Evolutionary conservation across 371 early-diverging fungal species (phyloP), one percentile per base, ranked within the genome.

Genomic region (Rhizopus arrhizus): DNA sequence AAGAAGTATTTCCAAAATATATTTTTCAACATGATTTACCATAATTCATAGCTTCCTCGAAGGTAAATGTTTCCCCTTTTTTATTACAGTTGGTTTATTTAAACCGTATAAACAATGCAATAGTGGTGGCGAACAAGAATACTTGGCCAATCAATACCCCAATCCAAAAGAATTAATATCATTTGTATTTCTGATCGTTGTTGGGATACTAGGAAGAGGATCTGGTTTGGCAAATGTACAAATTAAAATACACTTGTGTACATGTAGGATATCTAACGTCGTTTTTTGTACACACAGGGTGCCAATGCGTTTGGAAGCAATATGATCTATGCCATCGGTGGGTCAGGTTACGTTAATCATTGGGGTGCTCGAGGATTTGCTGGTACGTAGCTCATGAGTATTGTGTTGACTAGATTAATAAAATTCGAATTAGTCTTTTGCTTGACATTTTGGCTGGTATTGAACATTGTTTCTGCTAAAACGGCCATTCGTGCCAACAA

Each of bases 51-150:
- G 47, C 54, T 54, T 43, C 53, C 54, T 15, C 36, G 41, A 54
- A 66, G 50, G 59, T 64, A 53, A 47, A 22, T 4, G 5, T 29
- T 3, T 38, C n/a, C n/a, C n/a, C n/a, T n/a, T n/a, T n/a, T n/a
- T n/a, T n/a, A n/a, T n/a, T n/a, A n/a, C n/a, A n/a, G n/a, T n/a
- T n/a, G n/a, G n/a, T n/a, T n/a, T n/a, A n/a, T n/a, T n/a, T n/a
- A n/a, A n/a, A 16, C 3, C 29, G 10, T n/a, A n/a, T n/a, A n/a
- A n/a, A n/a, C n/a, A n/a, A n/a, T n/a, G n/a, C n/a, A n/a, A n/a
- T 6, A 65, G 65, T 53, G 70, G 70, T 1, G 70, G 67, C 4
- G 67, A 66, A 58, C 67, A 70, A 64, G 66, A 66, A 46, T 70
- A 70, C 31, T 53, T 70, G 11, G 57, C 54, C 4, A 66, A 66